These are phyloP conservation scores for Nigrospora sphaerica DNA, from an alignment of 2,329 filamentous ascomycete genomes.

Conservation along the genomic window DNA sequence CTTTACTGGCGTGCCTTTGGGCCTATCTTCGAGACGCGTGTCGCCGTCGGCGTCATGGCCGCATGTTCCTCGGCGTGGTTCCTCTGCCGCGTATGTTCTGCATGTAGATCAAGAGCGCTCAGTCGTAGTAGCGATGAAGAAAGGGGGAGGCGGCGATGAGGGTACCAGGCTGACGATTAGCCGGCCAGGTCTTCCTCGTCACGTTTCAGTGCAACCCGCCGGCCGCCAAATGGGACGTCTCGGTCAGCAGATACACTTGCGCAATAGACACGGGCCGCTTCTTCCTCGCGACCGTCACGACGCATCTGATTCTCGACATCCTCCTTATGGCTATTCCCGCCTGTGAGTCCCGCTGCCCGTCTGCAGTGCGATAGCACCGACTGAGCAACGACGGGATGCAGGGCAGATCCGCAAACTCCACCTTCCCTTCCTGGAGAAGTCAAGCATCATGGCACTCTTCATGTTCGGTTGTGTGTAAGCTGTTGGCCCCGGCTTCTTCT, in stretches of 20 bases:
- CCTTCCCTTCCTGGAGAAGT: neutral
- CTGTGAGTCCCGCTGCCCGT: neutral
- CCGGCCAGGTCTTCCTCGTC: neutral
- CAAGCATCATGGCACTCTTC: conserved; percentile 1
- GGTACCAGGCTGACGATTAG: too few species aligned
- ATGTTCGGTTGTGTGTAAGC: conserved; percentile 1
- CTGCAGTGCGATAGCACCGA: neutral
- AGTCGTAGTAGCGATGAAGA: too few species aligned
- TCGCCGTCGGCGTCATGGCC: neutral
- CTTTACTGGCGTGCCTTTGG: conserved; percentile 2
- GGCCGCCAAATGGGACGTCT: neutral
- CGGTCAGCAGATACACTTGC: neutral
- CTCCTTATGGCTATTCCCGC: neutral
- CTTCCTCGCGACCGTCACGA: conserved; percentile 1
- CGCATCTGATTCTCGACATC: conserved; percentile 1
- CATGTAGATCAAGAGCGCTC: too few species aligned
- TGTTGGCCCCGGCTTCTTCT: neutral
- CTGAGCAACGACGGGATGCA: neutral
- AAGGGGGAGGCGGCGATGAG: too few species aligned
- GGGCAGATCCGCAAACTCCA: conserved; percentile 1
- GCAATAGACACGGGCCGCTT: conserved; percentile 1
- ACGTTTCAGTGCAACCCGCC: conserved; percentile 2
- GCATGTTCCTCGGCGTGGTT: neutral
- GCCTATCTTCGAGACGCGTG: neutral
- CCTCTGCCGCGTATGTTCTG: neutral